These are phyloP conservation scores for Stagonosporopsis tanaceti DNA, from an alignment of 2,329 filamentous ascomycete genomes.

Conservation along the genomic window DNA sequence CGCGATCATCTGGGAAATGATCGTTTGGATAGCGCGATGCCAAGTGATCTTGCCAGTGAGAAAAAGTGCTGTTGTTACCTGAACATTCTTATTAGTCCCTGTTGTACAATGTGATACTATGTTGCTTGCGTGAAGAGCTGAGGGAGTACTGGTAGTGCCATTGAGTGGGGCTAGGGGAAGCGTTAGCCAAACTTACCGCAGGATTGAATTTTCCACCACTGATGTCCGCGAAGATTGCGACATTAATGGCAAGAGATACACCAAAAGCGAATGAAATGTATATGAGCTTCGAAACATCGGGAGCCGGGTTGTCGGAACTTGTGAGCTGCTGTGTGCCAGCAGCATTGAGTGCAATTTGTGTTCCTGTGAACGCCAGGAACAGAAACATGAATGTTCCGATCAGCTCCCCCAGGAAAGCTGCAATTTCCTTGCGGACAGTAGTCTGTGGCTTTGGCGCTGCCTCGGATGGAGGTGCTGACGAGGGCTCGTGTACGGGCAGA, in stretches of 20 bases:
- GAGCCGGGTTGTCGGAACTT: slow-evolving; percentile 16
- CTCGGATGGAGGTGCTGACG: slow-evolving; percentile 16
- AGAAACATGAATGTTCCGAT: slow-evolving; percentile 58
- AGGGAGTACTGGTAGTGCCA: slow-evolving; percentile 20
- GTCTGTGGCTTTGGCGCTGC: slow-evolving; percentile 4
- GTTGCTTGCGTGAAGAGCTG: background rate
- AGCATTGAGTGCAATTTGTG: slow-evolving; percentile 59
- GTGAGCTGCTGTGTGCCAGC: slow-evolving; percentile 39
- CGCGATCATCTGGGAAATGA: slow-evolving; percentile 40
- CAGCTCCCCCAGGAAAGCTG: slow-evolving; percentile 52
- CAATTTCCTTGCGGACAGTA: slow-evolving; percentile 27
- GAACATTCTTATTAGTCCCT: background rate
- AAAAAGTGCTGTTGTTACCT: slow-evolving; percentile 38
- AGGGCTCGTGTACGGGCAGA: slow-evolving; percentile 25
- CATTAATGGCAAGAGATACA: slow-evolving; percentile 46
- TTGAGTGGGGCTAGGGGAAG: slow-evolving; percentile 39
- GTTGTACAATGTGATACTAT: background rate
- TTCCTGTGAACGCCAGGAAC: slow-evolving; percentile 42
- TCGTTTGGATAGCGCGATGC: slow-evolving; percentile 34
- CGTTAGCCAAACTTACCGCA: slow-evolving; percentile 36
- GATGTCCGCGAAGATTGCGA: slow-evolving; percentile 48
- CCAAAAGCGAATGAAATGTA: slow-evolving; percentile 48
- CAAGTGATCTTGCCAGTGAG: slow-evolving; percentile 33
- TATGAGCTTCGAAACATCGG: slow-evolving; percentile 41
- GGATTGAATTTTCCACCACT: slow-evolving; percentile 44